phyloP scores from a whole-genome alignment of 805 yeast species.

The Candida arabinofermentans region DNA sequence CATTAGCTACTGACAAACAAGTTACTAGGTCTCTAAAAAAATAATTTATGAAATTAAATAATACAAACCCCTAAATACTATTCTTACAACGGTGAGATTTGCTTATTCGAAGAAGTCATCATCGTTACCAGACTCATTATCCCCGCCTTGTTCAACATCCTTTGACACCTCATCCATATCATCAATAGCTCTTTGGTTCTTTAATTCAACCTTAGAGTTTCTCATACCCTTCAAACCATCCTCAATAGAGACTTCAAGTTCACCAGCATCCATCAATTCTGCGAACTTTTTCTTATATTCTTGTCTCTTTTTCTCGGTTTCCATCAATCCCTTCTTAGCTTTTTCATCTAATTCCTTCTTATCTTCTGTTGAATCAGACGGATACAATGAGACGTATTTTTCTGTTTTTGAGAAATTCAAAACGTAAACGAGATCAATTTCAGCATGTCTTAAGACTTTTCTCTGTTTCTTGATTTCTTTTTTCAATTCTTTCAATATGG shows the following conservation, averaged over 20 bases:
- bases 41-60: no score
- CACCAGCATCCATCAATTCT: constrained; percentile 46
- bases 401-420: constrained; percentile 72
- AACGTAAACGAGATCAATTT: constrained; percentile 70
- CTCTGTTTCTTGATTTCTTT: constrained; percentile 36
- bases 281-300: constrained; percentile 51
- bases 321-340: constrained; percentile 40
- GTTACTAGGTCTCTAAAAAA: not conserved
- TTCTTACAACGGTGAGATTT: no score
- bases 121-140: constrained; percentile 6
- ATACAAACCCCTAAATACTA: no score
- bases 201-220: constrained; percentile 9
- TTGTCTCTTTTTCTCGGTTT: constrained; percentile 40
- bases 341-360: constrained; percentile 26
- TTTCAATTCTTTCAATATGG: constrained; percentile 20
- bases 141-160: constrained; percentile 2
- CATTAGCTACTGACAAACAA: no score
- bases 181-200: constrained; percentile 12
- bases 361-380: constrained; percentile 33
- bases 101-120: constrained; percentile 34
- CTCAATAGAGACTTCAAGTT: constrained; percentile 49
- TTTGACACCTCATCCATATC: not conserved
- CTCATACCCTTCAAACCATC: constrained; percentile 38
- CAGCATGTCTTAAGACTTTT: constrained; percentile 50
- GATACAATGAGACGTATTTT: constrained; percentile 78